phyloP scores from a whole-genome alignment of 208 protist genomes.

The Cochliopodium minus region DNA sequence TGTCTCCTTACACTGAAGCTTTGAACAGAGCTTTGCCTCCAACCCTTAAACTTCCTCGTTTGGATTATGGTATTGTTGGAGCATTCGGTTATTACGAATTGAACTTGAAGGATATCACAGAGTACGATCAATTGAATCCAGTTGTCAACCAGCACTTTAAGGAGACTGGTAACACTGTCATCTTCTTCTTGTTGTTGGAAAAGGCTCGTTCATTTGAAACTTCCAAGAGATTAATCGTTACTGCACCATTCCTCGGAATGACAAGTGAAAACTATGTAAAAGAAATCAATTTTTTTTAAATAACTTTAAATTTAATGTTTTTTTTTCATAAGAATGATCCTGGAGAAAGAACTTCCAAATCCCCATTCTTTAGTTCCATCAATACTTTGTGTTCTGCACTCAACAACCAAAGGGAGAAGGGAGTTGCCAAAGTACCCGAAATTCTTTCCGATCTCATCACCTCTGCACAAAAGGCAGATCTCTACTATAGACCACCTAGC shows the following conservation, averaged over 20 bases:
- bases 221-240: neutral
- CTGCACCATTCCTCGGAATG: constrained; percentile 4
- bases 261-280: neutral
- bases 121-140: constrained; percentile 34
- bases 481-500: neutral
- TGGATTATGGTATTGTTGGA: constrained; percentile 5
- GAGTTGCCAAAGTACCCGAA: neutral
- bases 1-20: constrained; percentile 29
- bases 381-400: too few relatives aligned
- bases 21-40: constrained; percentile 32
- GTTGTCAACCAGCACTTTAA: constrained; percentile 39
- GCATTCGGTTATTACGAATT: constrained; percentile 26
- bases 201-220: neutral
- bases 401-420: neutral
- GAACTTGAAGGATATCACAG: constrained; percentile 21
- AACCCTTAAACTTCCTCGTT: constrained; percentile 25
- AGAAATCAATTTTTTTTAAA: neutral
- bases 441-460: neutral
- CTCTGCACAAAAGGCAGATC: neutral
- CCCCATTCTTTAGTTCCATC: too few relatives aligned
- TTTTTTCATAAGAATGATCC: neutral
- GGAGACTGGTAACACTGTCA: constrained; percentile 35
- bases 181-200: constrained; percentile 33
- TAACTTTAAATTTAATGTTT: neutral
- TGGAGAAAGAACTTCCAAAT: neutral